These are phyloP conservation scores for Penicillium sp. DNA, from an alignment of 2,329 filamentous ascomycete species.

Conservation along the genomic window DNA sequence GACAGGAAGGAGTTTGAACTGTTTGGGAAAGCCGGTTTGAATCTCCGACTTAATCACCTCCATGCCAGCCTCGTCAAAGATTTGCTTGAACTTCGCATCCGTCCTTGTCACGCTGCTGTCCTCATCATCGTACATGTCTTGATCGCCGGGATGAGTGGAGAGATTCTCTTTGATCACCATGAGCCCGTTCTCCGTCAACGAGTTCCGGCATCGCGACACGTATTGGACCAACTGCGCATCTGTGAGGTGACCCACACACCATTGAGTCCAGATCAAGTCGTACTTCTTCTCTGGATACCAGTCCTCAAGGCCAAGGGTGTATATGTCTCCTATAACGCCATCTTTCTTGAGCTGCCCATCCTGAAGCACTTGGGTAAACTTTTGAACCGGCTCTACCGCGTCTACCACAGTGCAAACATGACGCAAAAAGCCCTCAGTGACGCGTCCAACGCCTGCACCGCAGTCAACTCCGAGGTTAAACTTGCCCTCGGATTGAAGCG, in stretches of 20 bases:
- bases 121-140: slow-evolving; percentile 71
- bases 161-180: slow-evolving; percentile 84
- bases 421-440: slow-evolving; percentile 76
- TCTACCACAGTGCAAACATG: slow-evolving; percentile 72
- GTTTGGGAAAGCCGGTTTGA: slow-evolving; percentile 69
- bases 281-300: slow-evolving; percentile 66
- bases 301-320: slow-evolving; percentile 71
- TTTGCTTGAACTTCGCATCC: slow-evolving; percentile 67
- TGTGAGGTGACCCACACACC: slow-evolving; percentile 82
- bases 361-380: slow-evolving; percentile 69
- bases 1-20: slow-evolving; percentile 67
- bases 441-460: slow-evolving; percentile 74
- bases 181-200: slow-evolving; percentile 47
- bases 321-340: slow-evolving; percentile 63
- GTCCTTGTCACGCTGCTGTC: slow-evolving; percentile 79
- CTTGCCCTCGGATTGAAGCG: slow-evolving; percentile 13
- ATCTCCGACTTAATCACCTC: slow-evolving; percentile 69
- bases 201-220: slow-evolving; percentile 60
- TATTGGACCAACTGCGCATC: slow-evolving; percentile 71
- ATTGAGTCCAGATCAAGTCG: slow-evolving; percentile 86
- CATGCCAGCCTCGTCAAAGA: slow-evolving; percentile 72
- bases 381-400: slow-evolving; percentile 79
- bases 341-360: slow-evolving; percentile 37
- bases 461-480: slow-evolving; percentile 55
- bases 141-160: slow-evolving; percentile 51